Evolutionary conservation across 768 basidiomycete species (phyloP), one percentile per base, ranked within the genome.

Genomic region (Boletus tomentosulus): DNA sequence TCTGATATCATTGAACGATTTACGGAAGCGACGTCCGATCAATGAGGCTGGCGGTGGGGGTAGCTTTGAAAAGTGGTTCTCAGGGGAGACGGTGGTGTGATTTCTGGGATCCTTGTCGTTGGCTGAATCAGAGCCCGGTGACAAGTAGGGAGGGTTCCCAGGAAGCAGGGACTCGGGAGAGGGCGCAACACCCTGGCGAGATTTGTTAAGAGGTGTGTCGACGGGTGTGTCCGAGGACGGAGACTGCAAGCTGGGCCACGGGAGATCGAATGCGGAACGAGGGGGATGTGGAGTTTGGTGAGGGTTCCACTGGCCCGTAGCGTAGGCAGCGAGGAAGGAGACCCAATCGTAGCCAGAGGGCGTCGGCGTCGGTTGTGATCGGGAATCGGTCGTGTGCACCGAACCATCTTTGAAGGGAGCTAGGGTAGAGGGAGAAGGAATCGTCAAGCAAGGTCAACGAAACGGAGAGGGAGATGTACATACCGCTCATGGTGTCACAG

Each of bases 251-350:
- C 22, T 48, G 35, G 46, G 49, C 56, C 64, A 62, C 5, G 66
- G 24, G 27, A 62, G 38, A 48, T 65, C 62, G 28, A 71, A 57
- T 3, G 58, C 57, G 6, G 70, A 63, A 19, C 65, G 69, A 5
- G 87, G 87, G 6, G 77, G 80, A 55, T 78, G 80, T 3, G 88
- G 89, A 0, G 80, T 85, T 51, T 75, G 77, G 55, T 83, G 83
- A 7, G 90, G 89, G 65, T 89, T 87, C 90, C 90, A 93, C 56
- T 81, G 77, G 10, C 91, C 91, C 16, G 76, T 65, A 0, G 87
- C 82, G 66, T 93, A 93, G 0, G 87, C 84, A n/a, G 75, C 70
- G 57, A 89, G 82, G 67, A 92, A 93, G 0, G 81, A 80, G 16
- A 78, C 75, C 91, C 91, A 93, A 64, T 90, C 86, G 57, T 75